These are phyloP conservation scores for Penicillium italicum DNA, from an alignment of 2,329 filamentous ascomycete genomes.

Conservation along the genomic window DNA sequence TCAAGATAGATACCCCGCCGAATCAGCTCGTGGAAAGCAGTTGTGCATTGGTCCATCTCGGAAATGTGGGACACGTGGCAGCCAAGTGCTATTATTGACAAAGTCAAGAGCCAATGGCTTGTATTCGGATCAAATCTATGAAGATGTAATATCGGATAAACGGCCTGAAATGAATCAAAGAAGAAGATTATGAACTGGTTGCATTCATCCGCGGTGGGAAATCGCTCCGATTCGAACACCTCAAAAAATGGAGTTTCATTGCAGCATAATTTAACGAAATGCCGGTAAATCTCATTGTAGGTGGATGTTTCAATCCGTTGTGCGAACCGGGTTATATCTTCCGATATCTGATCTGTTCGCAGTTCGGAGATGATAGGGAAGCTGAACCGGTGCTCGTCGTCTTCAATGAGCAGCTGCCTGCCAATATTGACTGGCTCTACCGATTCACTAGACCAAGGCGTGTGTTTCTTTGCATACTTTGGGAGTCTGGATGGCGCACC, in stretches of 20 bases:
- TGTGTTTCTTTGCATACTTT: conserved; percentile 26
- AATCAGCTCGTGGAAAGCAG: conserved; percentile 43
- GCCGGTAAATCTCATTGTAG: conserved; percentile 29
- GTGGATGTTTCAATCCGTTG: conserved; percentile 22
- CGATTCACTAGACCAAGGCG: conserved; percentile 14
- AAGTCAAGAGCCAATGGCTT: conserved; percentile 40
- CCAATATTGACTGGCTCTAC: conserved; percentile 9
- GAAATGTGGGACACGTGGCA: conserved; percentile 33
- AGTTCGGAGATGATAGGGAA: conserved; percentile 24
- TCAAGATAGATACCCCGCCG: conserved; percentile 37
- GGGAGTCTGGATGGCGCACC: conserved; percentile 24
- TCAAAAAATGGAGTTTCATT: conserved; percentile 29
- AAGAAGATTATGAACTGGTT: conserved; percentile 36
- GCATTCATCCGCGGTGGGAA: conserved; percentile 28
- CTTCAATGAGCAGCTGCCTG: conserved; percentile 10
- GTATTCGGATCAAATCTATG: conserved; percentile 36
- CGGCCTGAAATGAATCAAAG: conserved; percentile 39
- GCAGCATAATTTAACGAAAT: conserved; percentile 34
- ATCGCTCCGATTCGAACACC: conserved; percentile 31
- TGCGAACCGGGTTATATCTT: conserved; percentile 7
- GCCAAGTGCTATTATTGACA: conserved; percentile 42
- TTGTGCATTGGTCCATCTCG: conserved; percentile 28
- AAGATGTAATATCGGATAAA: conserved; percentile 42
- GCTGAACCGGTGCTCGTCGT: conserved; percentile 16
- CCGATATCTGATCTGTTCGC: conserved; percentile 15